Base-by-base conservation (phyloP, 1,284 basidiomycete species). In the Rhodotorula sp. region DNA sequence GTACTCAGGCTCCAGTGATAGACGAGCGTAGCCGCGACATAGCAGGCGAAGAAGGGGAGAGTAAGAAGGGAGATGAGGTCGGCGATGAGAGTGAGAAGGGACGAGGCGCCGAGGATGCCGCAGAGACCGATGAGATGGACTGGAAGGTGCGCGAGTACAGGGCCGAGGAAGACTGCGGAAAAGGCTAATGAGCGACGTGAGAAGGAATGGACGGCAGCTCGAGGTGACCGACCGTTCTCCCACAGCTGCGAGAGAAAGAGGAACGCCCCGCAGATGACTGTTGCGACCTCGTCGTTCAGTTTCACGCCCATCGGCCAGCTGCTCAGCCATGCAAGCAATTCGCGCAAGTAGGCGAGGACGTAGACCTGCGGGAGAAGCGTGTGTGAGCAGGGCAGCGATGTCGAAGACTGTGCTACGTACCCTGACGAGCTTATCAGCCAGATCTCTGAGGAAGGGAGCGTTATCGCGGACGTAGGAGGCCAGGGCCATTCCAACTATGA, bases 231-330 rank as follows among this genome's bases (percentile, higher is more conserved):
- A 91, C 90, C 59, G 4, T 67, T 81, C 48, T 85, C 85, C 90
- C 90, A 94, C 10, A 84, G 76, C 5, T 82, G 82, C 10, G 90
- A 85, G 8, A 88, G 72, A 31, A 85, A 84, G 1, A 87, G 83
- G 65, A 94, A 88, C 0, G 86, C 83, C 67, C 87, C 85, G 46
- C 88, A 87, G 76, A 93, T 90, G 77, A 95, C 91, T 26, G 84
- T 82, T 74, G 92, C 91, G 18, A 74, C 60, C 74, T 97, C 92
- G 0, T 92, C 92, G 78, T 99, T 99, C 68, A 99, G 87, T 81
- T 99, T 99, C 54, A 99, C 81, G 2, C 96, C 95, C 0, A 89
- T 92, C 0, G 95, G 95, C 94, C 96, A 99, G 67, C 89, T 87
- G 78, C 95, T 90, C 7, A 99, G 84, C 94, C 94, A 98, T 2